These are phyloP conservation scores for Candida tropicalis DNA, from an alignment of 1,139 yeast genomes.

Conservation along the genomic window DNA sequence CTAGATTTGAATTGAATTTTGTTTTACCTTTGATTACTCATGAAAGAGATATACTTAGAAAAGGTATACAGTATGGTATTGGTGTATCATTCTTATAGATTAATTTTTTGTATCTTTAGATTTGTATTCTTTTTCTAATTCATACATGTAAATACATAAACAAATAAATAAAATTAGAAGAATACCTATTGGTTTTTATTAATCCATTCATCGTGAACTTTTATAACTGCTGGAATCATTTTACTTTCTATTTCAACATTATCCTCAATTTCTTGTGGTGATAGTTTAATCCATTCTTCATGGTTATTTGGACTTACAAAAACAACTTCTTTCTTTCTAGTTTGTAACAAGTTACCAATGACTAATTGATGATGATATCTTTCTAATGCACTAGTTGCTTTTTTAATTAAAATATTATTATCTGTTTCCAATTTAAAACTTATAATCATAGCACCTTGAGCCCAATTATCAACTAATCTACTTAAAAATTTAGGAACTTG, in stretches of 20 bases:
- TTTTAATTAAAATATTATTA: conserved; percentile 62
- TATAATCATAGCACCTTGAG: conserved; percentile 91
- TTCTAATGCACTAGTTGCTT: conserved; percentile 76
- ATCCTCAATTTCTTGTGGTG: conserved; percentile 39
- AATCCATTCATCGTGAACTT: conserved; percentile 66
- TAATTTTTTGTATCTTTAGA: background rate
- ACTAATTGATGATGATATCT: conserved; percentile 92
- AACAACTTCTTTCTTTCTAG: conserved; percentile 85
- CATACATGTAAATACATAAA: conserved; percentile 5
- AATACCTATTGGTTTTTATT: conserved; percentile 11
- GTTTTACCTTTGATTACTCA: conserved; percentile 74
- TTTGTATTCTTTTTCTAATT: conserved; percentile 5
- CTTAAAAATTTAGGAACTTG: conserved; percentile 95
- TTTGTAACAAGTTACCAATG: conserved; percentile 89
- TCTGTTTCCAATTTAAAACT: conserved; percentile 96
- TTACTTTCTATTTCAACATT: conserved; percentile 68
- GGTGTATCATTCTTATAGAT: conserved; percentile 77
- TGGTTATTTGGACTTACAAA: conserved; percentile 65
- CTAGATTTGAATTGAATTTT: conserved; percentile 88
- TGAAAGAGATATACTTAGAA: conserved; percentile 66
- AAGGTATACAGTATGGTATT: conserved; percentile 92
- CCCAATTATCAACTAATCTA: conserved; percentile 91
- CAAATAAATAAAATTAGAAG: no score
- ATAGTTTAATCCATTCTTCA: conserved; percentile 55
- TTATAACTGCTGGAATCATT: conserved; percentile 75